Evolutionary conservation across 805 yeast genomes (phyloP).

Genomic region (Wickerhamiella galacta): DNA sequence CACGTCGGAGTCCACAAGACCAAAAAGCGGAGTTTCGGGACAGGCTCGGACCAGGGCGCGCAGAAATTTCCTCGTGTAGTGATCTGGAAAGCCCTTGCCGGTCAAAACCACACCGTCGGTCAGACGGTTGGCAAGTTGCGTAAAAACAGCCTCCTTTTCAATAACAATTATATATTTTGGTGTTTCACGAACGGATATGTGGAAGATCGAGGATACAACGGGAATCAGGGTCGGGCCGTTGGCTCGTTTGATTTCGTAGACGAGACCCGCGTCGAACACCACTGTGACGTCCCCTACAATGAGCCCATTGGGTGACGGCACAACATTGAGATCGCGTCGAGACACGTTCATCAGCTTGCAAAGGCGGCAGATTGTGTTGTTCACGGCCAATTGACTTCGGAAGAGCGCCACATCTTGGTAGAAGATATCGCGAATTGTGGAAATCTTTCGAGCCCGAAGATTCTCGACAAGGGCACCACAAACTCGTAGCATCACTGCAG

Average conservation of each 20-base stretch:
- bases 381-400: conserved; percentile 28
- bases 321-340: conserved; percentile 27
- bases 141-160: conserved; percentile 35
- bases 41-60: conserved; percentile 15
- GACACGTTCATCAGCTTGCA: conserved; percentile 25
- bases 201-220: conserved; percentile 15
- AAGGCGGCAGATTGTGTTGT: conserved; percentile 25
- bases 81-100: conserved; percentile 55
- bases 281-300: conserved; percentile 26
- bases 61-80: conserved; percentile 31
- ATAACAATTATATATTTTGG: conserved; percentile 27
- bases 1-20: conserved; percentile 47
- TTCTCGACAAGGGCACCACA: too few relatives aligned
- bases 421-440: conserved; percentile 39
- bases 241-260: conserved; percentile 9
- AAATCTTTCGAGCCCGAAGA: conserved; percentile 7
- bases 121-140: conserved; percentile 18
- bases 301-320: conserved; percentile 42
- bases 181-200: conserved; percentile 10
- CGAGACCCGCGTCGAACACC: conserved; percentile 7
- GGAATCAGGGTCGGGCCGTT: conserved; percentile 23
- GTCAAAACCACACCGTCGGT: conserved; percentile 28
- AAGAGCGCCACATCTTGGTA: conserved; percentile 42
- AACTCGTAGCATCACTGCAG: too few relatives aligned
- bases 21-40: conserved; percentile 27